Percentiles rank a stretch among this genome's conserved stretches.
Evolutionary conservation across 169 alveolate genomes (phyloP).

Genomic region (Eimeria tenella): DNA sequence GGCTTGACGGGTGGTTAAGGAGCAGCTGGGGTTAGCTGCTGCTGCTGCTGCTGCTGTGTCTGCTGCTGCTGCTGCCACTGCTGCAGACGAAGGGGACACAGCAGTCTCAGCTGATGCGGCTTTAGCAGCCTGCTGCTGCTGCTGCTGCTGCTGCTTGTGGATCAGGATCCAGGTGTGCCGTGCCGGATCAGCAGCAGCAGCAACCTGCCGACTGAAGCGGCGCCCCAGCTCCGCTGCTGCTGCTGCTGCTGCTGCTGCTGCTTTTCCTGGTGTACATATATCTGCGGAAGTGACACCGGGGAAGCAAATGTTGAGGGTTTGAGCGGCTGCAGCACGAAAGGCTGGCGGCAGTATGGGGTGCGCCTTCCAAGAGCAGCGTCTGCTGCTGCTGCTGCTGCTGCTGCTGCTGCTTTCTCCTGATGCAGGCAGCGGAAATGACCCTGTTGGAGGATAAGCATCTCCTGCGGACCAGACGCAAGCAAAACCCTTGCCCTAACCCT

Average conservation of each 20-base stretch:
- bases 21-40: not conserved
- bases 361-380: constrained; percentile 3
- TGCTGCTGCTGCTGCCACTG: not conserved
- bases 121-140: not conserved
- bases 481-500: not conserved
- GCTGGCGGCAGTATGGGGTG: constrained; percentile 33
- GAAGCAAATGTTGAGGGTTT: constrained; percentile 35
- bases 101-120: not conserved
- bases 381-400: constrained; percentile 14
- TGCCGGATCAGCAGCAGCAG: constrained; percentile 23
- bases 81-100: not conserved
- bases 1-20: constrained; percentile 5
- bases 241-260: constrained; percentile 1
- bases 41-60: not conserved
- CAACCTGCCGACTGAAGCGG: not conserved
- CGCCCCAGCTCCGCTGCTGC: constrained; percentile 16
- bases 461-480: not conserved
- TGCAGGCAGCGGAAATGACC: not conserved
- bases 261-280: not conserved
- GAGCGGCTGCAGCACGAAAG: constrained; percentile 10
- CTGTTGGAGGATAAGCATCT: constrained; percentile 23
- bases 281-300: constrained; percentile 2
- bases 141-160: not conserved
- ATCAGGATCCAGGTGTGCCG: constrained; percentile 25
- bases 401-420: constrained; percentile 18